A percentile compares a stretch with the other conserved stretches of the same genome.
Conservation (phyloP, 1,284 basidiomycete genomes). For the Caloboletus firmus region DNA sequence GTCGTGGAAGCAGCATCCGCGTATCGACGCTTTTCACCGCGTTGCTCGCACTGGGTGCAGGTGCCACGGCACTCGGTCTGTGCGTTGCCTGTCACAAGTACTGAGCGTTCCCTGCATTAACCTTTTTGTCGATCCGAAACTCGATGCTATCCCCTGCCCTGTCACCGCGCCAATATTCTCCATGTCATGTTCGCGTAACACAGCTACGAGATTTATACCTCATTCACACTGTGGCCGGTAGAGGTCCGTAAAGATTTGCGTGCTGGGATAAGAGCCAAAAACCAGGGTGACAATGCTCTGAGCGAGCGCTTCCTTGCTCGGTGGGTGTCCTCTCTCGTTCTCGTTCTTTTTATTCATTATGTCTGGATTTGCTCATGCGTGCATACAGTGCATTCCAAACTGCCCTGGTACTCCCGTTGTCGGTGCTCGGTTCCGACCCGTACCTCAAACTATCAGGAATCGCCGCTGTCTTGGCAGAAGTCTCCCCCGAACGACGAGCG, state of each 20-base stretch:
- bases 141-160: background rate
- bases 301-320: slow-evolving; percentile 55
- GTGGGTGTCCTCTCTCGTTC: slow-evolving; percentile 39
- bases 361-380: background rate
- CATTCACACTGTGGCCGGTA: slow-evolving; percentile 58
- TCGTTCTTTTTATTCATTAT: background rate
- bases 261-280: slow-evolving; percentile 61
- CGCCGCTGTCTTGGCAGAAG: slow-evolving; percentile 61
- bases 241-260: slow-evolving; percentile 64
- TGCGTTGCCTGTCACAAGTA: slow-evolving; percentile 36
- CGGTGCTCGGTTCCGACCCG: slow-evolving; percentile 50
- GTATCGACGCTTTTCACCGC: slow-evolving; percentile 49
- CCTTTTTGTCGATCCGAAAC: slow-evolving; percentile 1
- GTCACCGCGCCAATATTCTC: background rate
- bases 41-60: slow-evolving; percentile 49
- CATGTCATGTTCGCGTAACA: background rate
- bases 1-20: slow-evolving; percentile 21
- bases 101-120: slow-evolving; percentile 5
- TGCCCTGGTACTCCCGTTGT: slow-evolving; percentile 49
- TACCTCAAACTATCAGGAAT: slow-evolving; percentile 72
- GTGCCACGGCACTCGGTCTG: slow-evolving; percentile 55
- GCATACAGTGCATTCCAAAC: slow-evolving; percentile 60
- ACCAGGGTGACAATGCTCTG: slow-evolving; percentile 56
- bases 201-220: slow-evolving; percentile 64
- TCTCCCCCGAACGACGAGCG: slow-evolving; percentile 56